These are phyloP conservation scores for Starmerella bacillaris DNA, from an alignment of 805 yeast genomes.

Conservation along the genomic window DNA sequence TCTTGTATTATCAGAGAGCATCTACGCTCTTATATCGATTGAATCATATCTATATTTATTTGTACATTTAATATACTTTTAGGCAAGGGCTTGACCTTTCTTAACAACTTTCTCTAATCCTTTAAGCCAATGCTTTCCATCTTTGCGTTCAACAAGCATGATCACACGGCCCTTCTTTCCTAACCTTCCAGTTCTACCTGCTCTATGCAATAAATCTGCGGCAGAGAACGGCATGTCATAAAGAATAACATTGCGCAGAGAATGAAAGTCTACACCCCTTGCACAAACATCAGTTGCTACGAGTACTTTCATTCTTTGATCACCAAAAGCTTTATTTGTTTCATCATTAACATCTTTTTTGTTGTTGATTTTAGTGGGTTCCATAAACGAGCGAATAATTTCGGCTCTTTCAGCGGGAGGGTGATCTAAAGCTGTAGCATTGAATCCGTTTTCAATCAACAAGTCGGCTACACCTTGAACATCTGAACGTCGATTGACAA, in stretches of 20 bases:
- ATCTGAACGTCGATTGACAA: slow-evolving; percentile 58
- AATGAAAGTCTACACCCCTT: slow-evolving; percentile 73
- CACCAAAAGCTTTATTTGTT: slow-evolving; percentile 8
- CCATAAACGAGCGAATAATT: slow-evolving; percentile 44
- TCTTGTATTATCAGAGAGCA: too few relatives aligned
- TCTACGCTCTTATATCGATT: too few relatives aligned
- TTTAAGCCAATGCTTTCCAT: slow-evolving; percentile 61
- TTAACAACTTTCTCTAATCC: slow-evolving; percentile 58
- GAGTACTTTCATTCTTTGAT: slow-evolving; percentile 30
- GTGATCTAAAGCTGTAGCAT: slow-evolving; percentile 41
- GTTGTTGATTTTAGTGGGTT: slow-evolving; percentile 40
- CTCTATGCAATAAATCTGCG: slow-evolving; percentile 73
- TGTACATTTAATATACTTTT: too few relatives aligned
- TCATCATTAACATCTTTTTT: slow-evolving; percentile 1
- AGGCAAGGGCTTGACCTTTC: slow-evolving; percentile 22
- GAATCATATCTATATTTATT: too few relatives aligned
- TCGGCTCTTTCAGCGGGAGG: slow-evolving; percentile 28
- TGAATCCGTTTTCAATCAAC: slow-evolving; percentile 37
- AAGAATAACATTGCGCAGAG: slow-evolving; percentile 62
- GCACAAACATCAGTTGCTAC: slow-evolving; percentile 81
- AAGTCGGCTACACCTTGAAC: slow-evolving; percentile 41
- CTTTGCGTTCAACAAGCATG: slow-evolving; percentile 48
- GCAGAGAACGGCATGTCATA: slow-evolving; percentile 75
- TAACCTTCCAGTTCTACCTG: slow-evolving; percentile 90
- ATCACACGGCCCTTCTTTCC: slow-evolving; percentile 77